Evolutionary conservation across 2,329 filamentous ascomycete genomes (phyloP).

Genomic region (Aspergillus sp.): DNA sequence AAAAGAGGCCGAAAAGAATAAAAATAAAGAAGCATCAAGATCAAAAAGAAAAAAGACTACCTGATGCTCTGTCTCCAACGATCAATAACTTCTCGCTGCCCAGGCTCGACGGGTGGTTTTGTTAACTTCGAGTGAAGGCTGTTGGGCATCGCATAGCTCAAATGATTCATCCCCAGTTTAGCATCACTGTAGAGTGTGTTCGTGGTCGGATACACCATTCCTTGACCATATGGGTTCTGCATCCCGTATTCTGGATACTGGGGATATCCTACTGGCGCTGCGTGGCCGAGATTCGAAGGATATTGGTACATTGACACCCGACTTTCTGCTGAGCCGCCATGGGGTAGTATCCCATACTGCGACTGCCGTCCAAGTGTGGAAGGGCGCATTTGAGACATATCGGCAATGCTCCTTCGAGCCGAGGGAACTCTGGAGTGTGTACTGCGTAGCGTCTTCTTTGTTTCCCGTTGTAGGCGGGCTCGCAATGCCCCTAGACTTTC

Average conservation of each 20-base stretch:
- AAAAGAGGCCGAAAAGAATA: conserved; percentile 4
- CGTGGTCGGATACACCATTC: conserved; percentile 15
- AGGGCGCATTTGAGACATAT: conserved; percentile 52
- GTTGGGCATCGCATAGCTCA: conserved; percentile 21
- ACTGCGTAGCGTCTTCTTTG: conserved; percentile 13
- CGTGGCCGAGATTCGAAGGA: conserved; percentile 16
- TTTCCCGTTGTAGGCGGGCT: conserved; percentile 41
- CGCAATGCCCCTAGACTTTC: conserved; percentile 45
- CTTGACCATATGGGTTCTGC: conserved; percentile 20
- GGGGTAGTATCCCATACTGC: conserved; percentile 13
- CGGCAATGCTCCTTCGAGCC: conserved; percentile 42
- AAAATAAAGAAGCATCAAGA: neutral
- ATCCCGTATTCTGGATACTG: conserved; percentile 14
- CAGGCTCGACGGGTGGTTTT: conserved; percentile 40
- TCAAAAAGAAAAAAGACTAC: conserved; percentile 5
- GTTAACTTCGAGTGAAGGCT: conserved; percentile 20
- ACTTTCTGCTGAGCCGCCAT: conserved; percentile 11
- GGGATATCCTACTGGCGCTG: conserved; percentile 6
- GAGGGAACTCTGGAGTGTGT: conserved; percentile 17
- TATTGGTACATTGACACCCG: conserved; percentile 29
- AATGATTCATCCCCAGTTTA: conserved; percentile 20
- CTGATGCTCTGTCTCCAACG: conserved; percentile 51
- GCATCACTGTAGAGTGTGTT: conserved; percentile 22
- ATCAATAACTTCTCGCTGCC: conserved; percentile 55
- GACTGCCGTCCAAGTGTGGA: conserved; percentile 24